These are phyloP conservation scores for Mycena albidolilacea DNA, from an alignment of 768 basidiomycete species.

Conservation along the genomic window DNA sequence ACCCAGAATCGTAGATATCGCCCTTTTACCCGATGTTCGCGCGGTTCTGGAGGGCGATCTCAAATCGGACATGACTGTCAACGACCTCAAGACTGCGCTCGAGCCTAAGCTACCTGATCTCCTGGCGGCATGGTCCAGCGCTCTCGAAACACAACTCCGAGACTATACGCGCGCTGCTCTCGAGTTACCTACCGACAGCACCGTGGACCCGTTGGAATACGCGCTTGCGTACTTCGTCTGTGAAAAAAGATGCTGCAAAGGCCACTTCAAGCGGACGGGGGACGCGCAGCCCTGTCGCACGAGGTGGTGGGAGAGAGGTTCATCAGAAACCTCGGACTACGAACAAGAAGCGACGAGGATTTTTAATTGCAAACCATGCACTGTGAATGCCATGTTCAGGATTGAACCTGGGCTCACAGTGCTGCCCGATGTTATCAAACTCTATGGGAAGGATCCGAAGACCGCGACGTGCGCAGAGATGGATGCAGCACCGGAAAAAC, in stretches of 20 bases:
- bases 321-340: neutral
- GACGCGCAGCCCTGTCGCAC: neutral
- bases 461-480: slow-evolving; percentile 24
- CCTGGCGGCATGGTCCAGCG: slow-evolving; percentile 7
- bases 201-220: slow-evolving; percentile 14
- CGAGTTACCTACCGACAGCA: neutral
- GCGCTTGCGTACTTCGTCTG: slow-evolving; percentile 26
- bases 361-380: neutral
- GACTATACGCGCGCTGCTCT: slow-evolving; percentile 17
- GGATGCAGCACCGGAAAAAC: slow-evolving; percentile 24
- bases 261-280: slow-evolving; percentile 13
- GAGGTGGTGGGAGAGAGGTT: too few species aligned
- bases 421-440: slow-evolving; percentile 21
- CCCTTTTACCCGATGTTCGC: slow-evolving; percentile 15
- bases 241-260: slow-evolving; percentile 1
- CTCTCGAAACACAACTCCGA: slow-evolving; percentile 9
- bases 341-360: neutral
- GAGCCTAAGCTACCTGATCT: slow-evolving; percentile 15
- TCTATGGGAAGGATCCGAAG: slow-evolving; percentile 23
- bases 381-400: neutral
- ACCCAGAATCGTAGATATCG: slow-evolving; percentile 23
- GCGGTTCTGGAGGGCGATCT: slow-evolving; percentile 18
- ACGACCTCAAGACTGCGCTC: neutral
- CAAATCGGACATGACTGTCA: neutral
- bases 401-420: neutral